A percentile compares a stretch with the other conserved stretches of the same genome.
Evolutionary conservation across 139 green algal species (phyloP).

Genomic region (Marvania coccoides): DNA sequence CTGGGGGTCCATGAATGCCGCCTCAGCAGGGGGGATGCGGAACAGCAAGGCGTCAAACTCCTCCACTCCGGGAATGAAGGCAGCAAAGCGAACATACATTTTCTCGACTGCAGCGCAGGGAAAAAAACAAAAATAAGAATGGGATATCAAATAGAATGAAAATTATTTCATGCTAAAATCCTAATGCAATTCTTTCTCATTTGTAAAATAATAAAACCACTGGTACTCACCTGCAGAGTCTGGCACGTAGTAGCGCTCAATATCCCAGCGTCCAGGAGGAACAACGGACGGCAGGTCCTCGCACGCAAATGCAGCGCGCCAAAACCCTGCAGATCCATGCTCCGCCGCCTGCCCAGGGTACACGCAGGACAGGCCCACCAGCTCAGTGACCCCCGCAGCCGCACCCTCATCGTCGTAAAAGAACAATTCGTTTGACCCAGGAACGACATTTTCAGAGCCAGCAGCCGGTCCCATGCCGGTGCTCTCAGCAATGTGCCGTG

Average conservation of each 20-base stretch:
- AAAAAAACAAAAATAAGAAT: not conserved
- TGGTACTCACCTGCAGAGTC: not conserved
- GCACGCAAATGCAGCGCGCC: not conserved
- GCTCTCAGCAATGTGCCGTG: constrained; percentile 8
- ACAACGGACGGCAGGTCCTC: not conserved
- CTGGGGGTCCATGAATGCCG: constrained; percentile 32
- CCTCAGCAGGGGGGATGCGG: constrained; percentile 10
- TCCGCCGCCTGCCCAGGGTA: not conserved
- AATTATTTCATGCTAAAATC: too few relatives aligned
- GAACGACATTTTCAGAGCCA: not conserved
- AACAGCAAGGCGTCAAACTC: constrained; percentile 49
- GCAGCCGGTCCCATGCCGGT: not conserved
- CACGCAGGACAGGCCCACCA: not conserved
- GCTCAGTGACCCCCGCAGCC: not conserved
- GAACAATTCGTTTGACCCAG: not conserved
- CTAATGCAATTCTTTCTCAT: too few relatives aligned
- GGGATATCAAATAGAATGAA: too few relatives aligned
- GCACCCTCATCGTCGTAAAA: not conserved
- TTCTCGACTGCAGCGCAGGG: not conserved
- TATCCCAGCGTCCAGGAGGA: constrained; percentile 8
- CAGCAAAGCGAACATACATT: constrained; percentile 41
- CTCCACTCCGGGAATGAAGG: constrained; percentile 41
- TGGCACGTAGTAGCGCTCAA: constrained; percentile 10
- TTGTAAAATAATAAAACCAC: too few relatives aligned
- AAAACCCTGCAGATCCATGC: not conserved